Evolutionary conservation across 208 protist species (phyloP), one percentile per base, ranked within the genome.

Genomic region (Leishmania tarentolae): DNA sequence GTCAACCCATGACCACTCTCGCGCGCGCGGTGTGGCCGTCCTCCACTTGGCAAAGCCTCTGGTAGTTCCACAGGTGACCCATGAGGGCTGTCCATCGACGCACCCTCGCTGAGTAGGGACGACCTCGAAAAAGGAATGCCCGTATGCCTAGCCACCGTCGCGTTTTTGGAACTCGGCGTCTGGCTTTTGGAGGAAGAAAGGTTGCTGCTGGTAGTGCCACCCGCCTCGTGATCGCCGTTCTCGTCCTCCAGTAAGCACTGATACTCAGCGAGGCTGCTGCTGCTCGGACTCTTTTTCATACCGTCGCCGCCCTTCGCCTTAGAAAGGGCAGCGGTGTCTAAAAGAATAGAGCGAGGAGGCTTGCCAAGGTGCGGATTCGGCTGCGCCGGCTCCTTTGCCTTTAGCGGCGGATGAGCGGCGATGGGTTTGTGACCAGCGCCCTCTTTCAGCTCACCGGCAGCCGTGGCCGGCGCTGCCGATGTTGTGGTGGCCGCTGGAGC

Each of bases 191-290:
- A 78, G 59, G 81, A 85, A 11, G 84, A 85, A 15, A 78, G 53
- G 81, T 85, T 81, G 75, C 84, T 85, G 78, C 81, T 88, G 5
- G 78, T 85, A 50, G 68, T 85, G 42, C 81, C 72, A 44, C 81
- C 81, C 28, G 73, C 74, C 59, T 84, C 79, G 53, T 79, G 71
- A 35, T 86, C 77, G 42, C 78, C 78, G 4, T 65, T 63, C 57
- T 83, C 74, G 31, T 65, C 81, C 24, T 81, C 78, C 50, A 75
- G 75, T 31, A 61, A 56, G 61, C 75, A 72, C 19, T 66, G 81
- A 66, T 78, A 80, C 5, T 21, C 31, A 0, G 35, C 71, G 35
- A 40, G 9, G 74, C 40, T 68, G 40, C 56, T 35, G 56, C 24
- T 65, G 46, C 72, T 56, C n/a, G 73, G 59, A 17, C 42, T 42